phyloP scores from a whole-genome alignment of 768 basidiomycete species.

The Leccinum arenicola region DNA sequence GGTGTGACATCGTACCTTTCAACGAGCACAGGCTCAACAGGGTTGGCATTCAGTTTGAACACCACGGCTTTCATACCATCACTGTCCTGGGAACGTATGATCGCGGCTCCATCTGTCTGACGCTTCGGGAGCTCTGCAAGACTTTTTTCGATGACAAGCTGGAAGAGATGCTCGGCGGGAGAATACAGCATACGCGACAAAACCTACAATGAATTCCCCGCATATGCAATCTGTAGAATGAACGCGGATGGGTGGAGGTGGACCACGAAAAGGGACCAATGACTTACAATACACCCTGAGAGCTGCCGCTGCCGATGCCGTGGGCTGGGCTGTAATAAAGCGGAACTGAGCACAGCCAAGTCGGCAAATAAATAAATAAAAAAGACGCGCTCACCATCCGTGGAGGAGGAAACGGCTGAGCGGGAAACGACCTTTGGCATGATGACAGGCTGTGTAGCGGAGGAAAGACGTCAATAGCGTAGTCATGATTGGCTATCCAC shows the following conservation, averaged over 20 bases:
- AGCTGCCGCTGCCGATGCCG: slow-evolving; percentile 72
- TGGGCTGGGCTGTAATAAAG: slow-evolving; percentile 59
- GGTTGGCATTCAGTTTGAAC: slow-evolving; percentile 83
- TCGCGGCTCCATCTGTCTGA: slow-evolving; percentile 75
- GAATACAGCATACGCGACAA: slow-evolving; percentile 1
- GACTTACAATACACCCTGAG: slow-evolving; percentile 79
- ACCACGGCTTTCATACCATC: slow-evolving; percentile 56
- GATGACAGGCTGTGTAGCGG: slow-evolving; percentile 1
- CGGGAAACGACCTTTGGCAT: slow-evolving; percentile 95
- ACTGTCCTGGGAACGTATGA: slow-evolving; percentile 72
- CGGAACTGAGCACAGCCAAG: background rate
- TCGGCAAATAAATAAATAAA: background rate
- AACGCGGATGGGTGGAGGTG: slow-evolving; percentile 11
- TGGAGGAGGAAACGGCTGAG: slow-evolving; percentile 84
- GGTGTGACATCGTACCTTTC: slow-evolving; percentile 57
- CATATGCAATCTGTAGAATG: slow-evolving; percentile 71
- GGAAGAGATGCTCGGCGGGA: slow-evolving; percentile 4
- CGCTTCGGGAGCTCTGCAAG: slow-evolving; percentile 66
- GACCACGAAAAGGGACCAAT: slow-evolving; percentile 6
- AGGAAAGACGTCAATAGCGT: background rate
- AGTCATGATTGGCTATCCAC: slow-evolving; percentile 15
- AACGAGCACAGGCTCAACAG: slow-evolving; percentile 67
- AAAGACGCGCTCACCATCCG: slow-evolving; percentile 56
- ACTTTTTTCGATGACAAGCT: slow-evolving; percentile 83
- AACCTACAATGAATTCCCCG: slow-evolving; percentile 81